Evolutionary conservation across 2,329 filamentous ascomycete species (phyloP).

Genomic region (Colletotrichum magnum): DNA sequence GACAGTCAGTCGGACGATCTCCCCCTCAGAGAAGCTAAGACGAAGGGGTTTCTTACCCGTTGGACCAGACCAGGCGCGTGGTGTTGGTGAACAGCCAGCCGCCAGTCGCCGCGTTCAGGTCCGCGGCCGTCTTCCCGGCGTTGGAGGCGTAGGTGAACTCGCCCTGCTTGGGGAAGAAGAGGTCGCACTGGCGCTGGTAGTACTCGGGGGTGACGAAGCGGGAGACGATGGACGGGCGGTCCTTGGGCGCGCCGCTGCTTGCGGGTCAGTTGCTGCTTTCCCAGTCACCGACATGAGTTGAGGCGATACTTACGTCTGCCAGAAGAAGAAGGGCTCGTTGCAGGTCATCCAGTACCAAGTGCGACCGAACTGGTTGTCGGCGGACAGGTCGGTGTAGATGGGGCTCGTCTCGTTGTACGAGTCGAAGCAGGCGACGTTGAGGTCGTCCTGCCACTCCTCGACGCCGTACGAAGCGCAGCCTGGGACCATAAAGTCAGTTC

Average conservation of each 20-base stretch:
- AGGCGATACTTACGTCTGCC: conserved; percentile 60
- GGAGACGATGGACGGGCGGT: conserved; percentile 63
- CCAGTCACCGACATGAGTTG: too few relatives aligned
- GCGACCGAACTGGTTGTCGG: conserved; percentile 61
- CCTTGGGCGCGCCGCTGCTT: conserved; percentile 60
- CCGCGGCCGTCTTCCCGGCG: conserved; percentile 59
- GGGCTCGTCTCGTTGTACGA: conserved; percentile 64
- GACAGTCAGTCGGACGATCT: too few relatives aligned
- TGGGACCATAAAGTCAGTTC: conserved; percentile 40
- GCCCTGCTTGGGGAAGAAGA: conserved; percentile 68
- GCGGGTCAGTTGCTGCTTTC: conserved; percentile 22
- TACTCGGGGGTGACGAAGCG: conserved; percentile 65
- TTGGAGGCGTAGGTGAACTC: conserved; percentile 64
- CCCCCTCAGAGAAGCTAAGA: too few relatives aligned
- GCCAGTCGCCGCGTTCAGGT: conserved; percentile 68
- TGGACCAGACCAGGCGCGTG: conserved; percentile 69
- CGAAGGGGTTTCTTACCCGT: conserved; percentile 53
- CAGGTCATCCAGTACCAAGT: conserved; percentile 75
- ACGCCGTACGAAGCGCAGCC: conserved; percentile 65
- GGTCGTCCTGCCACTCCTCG: conserved; percentile 54
- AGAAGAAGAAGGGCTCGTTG: conserved; percentile 67
- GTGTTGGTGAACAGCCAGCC: conserved; percentile 65
- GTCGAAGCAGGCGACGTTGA: conserved; percentile 65
- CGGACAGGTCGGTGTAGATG: conserved; percentile 63
- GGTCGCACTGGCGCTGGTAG: conserved; percentile 67